Evolutionary conservation across 169 alveolate species (phyloP), one percentile per base, ranked within the genome.

Genomic region (Eimeria maxima): DNA sequence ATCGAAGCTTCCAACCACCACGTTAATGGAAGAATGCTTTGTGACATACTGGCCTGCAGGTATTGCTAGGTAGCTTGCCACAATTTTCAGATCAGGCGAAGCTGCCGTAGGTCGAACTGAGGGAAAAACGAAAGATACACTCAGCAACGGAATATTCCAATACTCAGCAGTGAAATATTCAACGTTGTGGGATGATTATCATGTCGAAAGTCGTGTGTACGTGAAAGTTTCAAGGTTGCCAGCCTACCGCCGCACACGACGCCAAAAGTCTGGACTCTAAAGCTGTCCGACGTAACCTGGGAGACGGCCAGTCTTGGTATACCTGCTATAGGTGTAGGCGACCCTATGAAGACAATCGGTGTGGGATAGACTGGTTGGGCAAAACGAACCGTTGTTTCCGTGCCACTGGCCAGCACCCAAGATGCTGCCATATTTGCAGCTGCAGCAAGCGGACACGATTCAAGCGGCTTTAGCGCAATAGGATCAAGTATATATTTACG

Each of bases 361-460:
- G 74, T 18, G 27, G 93, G 93, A 84, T 57, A 33, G 11, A 84
- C 38, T 27, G 93, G 93, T 45, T 84, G 45, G 45, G 93, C 74
- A 60, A 84, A 84, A 14, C 47, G 78, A 84, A 84, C 93, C 24
- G 60, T 53, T 29, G 78, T 84, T 84, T 84, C 93, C 42, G 74
- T 84, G 93, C 93, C 93, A 78, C 93, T 84, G 74, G 93, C 93
- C 93, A 84, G 44, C 93, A 84, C 3, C 93, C 93, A 84, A 22
- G 93, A 84, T 10, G 38, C 93, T n/a, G 93, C 93, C 74, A 84
- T 60, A n/a, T 84, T 84, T 57, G 93, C 93, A n/a, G 93, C 93
- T 84, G 93, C 93, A 84, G 45, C 93, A 55, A 5, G 74, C 80
- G 55, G 33, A 33, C 74, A 69, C 44, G 55, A 84, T 60, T 42